Evolutionary conservation across 495 filamentous ascomycete genomes (phyloP), one percentile per base, ranked within the genome.

Genomic region (Penicillium simplicissimum): DNA sequence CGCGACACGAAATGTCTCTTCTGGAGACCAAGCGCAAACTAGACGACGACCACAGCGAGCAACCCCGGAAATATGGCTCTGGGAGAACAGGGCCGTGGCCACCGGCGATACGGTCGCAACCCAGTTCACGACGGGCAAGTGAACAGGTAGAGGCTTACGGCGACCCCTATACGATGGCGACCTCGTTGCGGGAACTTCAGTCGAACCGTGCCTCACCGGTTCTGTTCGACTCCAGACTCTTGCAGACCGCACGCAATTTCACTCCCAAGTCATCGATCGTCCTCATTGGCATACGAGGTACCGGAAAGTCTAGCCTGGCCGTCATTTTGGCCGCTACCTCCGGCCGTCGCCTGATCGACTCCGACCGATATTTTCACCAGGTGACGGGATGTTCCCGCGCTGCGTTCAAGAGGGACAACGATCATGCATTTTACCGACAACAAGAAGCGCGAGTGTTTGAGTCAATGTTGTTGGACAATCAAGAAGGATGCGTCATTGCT

Each of bases 311-410:
- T 6, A 91, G 87, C 17, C 79, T 94, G 11, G 90, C 87, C 1
- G 86, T 93, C 63, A 90, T 94, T 49, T 85, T 88, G n/a, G 88
- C 89, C 4, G 87, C 88, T 21, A 82, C 87, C 61, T 87, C 88
- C 15, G 84, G 85, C 14, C 82, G 88, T 13, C 84, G 87, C 23
- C 79, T 93, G 23, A 85, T 92, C 49, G 90, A 90, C 57, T 84
- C 85, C 54, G 89, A 92, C 66, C 81, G 84, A 60, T 85, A 83
- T 55, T 93, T 93, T 61, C 83, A 88, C 43, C 84, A 89, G 51
- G 74, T 79, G 1, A 89, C 87, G 0, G 88, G 90, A 7, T 78
- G 83, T 59, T 85, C 84, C 11, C 80, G 85, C 21, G 83, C 81
- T 25, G 76, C 79, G 25, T 91, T 86, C 70, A 80, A 88, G 42